Evolutionary conservation across 495 filamentous ascomycete genomes (phyloP).

Genomic region (Lasiosphaeriaceae sp.): DNA sequence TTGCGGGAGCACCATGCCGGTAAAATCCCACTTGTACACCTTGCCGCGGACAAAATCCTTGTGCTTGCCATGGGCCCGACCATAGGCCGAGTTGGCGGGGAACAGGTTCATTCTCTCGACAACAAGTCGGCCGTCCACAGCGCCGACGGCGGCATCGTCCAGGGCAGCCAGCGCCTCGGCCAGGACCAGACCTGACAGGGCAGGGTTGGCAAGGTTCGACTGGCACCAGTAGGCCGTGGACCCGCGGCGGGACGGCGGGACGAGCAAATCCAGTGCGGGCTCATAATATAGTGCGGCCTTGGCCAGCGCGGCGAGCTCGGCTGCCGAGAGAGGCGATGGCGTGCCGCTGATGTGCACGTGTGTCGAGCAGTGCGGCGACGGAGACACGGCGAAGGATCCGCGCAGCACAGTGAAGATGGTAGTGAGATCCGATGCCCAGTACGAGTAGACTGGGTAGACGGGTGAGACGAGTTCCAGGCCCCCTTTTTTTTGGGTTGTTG

Average conservation of each 20-base stretch:
- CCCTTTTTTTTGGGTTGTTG: constrained; percentile 5
- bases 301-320: constrained; percentile 20
- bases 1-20: constrained; percentile 15
- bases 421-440: constrained; percentile 17
- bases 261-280: constrained; percentile 20
- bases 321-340: constrained; percentile 8
- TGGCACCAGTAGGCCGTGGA: constrained; percentile 22
- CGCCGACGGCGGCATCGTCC: background rate
- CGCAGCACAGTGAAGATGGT: constrained; percentile 23
- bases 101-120: constrained; percentile 25
- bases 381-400: constrained; percentile 6
- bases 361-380: constrained; percentile 20
- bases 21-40: constrained; percentile 31
- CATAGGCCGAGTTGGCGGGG: constrained; percentile 14
- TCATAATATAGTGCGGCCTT: constrained; percentile 28
- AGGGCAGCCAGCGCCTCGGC: constrained; percentile 3
- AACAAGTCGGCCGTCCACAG: background rate
- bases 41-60: constrained; percentile 25
- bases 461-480: constrained; percentile 31
- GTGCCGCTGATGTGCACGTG: constrained; percentile 28
- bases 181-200: constrained; percentile 4
- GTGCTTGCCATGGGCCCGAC: constrained; percentile 12
- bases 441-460: constrained; percentile 15
- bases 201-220: constrained; percentile 17
- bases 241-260: constrained; percentile 12